These are phyloP conservation scores for Mikania micrantha DNA, from an alignment of 129 eudicot species.

Conservation along the genomic window DNA sequence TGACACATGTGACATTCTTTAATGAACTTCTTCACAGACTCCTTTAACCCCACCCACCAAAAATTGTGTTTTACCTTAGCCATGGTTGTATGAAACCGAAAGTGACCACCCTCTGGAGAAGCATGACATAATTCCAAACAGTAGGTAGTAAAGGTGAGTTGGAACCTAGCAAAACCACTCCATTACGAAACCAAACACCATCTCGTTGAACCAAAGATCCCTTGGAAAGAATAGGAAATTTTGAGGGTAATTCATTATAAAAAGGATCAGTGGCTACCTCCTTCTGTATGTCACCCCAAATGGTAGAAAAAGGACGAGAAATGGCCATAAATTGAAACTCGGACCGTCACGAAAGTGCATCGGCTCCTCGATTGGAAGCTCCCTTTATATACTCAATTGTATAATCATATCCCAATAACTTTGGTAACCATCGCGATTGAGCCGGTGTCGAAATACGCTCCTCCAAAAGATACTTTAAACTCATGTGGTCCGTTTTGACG, in stretches of 20 bases:
- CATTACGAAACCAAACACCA: neutral
- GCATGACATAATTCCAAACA: neutral
- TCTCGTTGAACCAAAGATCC: neutral
- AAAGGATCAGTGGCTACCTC: too few species aligned
- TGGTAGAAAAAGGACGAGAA: neutral
- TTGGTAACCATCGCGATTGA: slow-evolving; percentile 3
- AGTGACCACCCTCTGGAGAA: neutral
- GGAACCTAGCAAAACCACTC: neutral
- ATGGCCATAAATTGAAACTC: neutral
- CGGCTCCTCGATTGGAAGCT: neutral
- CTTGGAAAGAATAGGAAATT: too few species aligned
- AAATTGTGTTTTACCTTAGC: neutral
- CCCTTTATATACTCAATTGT: slow-evolving; percentile 5
- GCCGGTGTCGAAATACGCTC: neutral
- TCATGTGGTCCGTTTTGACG: too few species aligned
- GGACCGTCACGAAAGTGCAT: neutral
- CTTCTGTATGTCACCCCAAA: too few species aligned
- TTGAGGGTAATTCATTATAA: too few species aligned
- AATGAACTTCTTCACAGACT: neutral
- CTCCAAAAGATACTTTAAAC: too few species aligned
- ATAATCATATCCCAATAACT: neutral
- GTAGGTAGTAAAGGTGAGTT: neutral
- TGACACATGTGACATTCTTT: neutral
- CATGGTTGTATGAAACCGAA: neutral
- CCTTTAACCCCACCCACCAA: neutral